Conservation (phyloP, 2,329 filamentous ascomycete genomes). For the Anthostomella pinea region DNA sequence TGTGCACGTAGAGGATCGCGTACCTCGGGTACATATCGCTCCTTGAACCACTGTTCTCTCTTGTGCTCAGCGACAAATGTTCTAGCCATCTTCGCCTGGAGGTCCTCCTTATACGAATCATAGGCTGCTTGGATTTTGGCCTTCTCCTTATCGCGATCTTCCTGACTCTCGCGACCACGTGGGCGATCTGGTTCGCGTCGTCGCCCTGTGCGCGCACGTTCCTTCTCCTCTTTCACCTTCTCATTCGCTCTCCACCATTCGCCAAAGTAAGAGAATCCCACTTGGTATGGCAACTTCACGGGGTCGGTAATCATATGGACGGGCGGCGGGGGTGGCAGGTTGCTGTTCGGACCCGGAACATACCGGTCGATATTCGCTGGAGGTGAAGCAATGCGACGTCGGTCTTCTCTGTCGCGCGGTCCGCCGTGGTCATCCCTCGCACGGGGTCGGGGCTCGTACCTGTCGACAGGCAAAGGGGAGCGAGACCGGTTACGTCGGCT, state of each 20-base stretch:
- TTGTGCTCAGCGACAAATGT: constrained; percentile 90
- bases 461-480: constrained; percentile 68
- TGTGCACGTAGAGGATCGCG: constrained; percentile 71
- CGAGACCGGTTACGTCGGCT: constrained; percentile 62
- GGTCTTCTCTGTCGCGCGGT: constrained; percentile 52
- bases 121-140: constrained; percentile 71
- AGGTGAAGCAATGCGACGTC: constrained; percentile 59
- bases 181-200: constrained; percentile 62
- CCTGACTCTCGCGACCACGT: constrained; percentile 63
- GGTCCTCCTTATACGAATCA: constrained; percentile 64
- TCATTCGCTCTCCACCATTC: constrained; percentile 86
- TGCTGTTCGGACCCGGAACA: constrained; percentile 68
- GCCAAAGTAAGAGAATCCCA: constrained; percentile 81
- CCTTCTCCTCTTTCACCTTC: constrained; percentile 77
- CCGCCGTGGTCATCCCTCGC: constrained; percentile 64
- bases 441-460: constrained; percentile 70
- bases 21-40: constrained; percentile 85
- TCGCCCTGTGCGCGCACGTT: constrained; percentile 66
- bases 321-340: constrained; percentile 45
- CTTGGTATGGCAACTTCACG: constrained; percentile 70
- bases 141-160: constrained; percentile 77
- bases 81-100: constrained; percentile 77
- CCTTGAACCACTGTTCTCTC: constrained; percentile 95
- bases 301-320: constrained; percentile 71
- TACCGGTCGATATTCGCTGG: constrained; percentile 80